Conservation (phyloP, 495 filamentous ascomycete genomes). For the Cryomyces minteri region DNA sequence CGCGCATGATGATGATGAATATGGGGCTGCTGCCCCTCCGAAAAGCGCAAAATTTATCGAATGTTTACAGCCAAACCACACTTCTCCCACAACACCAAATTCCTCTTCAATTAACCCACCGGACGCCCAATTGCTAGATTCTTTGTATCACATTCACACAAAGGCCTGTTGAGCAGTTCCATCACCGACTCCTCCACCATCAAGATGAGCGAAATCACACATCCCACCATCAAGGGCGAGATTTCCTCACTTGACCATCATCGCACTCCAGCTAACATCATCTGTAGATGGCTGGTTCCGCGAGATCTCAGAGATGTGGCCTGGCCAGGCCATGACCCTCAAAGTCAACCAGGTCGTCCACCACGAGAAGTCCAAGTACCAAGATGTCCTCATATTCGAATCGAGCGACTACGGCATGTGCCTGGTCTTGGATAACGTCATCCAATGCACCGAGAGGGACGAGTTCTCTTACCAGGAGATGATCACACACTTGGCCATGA, state of each 20-base stretch:
- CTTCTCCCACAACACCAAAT: no score
- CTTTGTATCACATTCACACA: no score
- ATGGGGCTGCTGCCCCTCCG: no score
- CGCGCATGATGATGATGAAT: no score
- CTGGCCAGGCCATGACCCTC: conserved; percentile 96
- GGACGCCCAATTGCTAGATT: no score
- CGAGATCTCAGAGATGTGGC: conserved; percentile 96
- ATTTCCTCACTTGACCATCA: no score
- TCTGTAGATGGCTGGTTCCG: conserved; percentile 94
- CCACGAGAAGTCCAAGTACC: conserved; percentile 97
- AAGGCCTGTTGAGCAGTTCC: no score
- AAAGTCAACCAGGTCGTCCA: conserved; percentile 95
- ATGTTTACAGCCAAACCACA: no score
- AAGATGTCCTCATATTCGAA: conserved; percentile 97
- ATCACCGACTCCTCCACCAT: no score
- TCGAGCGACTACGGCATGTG: conserved; percentile 91
- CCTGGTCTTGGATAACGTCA: conserved; percentile 96
- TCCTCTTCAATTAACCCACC: no score
- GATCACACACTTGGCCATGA: conserved; percentile 98
- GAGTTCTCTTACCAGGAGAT: conserved; percentile 99
- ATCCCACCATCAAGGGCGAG: conserved; percentile 43
- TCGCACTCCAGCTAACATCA: no score
- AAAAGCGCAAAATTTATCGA: no score
- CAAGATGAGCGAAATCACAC: conserved; percentile 30
- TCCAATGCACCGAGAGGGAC: conserved; percentile 94